A percentile compares a stretch with the other conserved stretches of the same genome.
phyloP scores from a whole-genome alignment of 805 yeast genomes.

The Phaffomyces opuntiae region DNA sequence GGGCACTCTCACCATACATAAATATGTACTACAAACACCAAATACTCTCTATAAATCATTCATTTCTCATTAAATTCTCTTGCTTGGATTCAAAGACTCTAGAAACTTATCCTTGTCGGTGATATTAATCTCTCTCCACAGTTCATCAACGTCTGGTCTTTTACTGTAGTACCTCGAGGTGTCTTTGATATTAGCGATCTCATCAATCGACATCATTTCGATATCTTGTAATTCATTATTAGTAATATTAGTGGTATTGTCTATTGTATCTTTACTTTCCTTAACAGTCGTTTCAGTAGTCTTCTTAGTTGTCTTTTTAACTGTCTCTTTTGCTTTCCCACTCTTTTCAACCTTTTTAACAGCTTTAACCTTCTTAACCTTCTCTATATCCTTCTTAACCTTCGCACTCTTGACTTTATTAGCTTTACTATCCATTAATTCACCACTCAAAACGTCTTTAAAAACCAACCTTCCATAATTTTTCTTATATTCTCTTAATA shows the following conservation, averaged over 20 bases:
- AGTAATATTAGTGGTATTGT: neutral
- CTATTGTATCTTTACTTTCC: neutral
- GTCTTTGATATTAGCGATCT: slow-evolving; percentile 7
- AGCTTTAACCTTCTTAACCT: neutral
- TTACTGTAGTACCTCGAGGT: neutral
- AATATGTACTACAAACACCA: too few relatives aligned
- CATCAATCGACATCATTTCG: neutral
- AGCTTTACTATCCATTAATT: neutral
- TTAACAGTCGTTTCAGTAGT: too few relatives aligned
- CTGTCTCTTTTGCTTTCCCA: neutral
- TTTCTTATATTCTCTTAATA: slow-evolving; percentile 7
- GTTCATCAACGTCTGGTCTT: neutral
- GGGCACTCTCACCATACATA: too few relatives aligned
- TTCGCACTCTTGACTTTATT: neutral
- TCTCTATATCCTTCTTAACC: neutral
- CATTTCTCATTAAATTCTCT: too few relatives aligned
- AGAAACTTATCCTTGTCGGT: too few relatives aligned
- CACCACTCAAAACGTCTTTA: slow-evolving; percentile 10
- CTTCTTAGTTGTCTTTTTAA: neutral
- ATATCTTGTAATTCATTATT: neutral
- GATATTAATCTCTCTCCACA: neutral
- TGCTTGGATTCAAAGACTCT: too few relatives aligned
- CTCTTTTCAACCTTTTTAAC: neutral
- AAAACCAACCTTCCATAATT: slow-evolving; percentile 9
- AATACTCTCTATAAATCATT: too few relatives aligned